Evolutionary conservation across 352 stramenopile species (phyloP), one percentile per base, ranked within the genome.

Genomic region (Globisporangium cederbergense): DNA sequence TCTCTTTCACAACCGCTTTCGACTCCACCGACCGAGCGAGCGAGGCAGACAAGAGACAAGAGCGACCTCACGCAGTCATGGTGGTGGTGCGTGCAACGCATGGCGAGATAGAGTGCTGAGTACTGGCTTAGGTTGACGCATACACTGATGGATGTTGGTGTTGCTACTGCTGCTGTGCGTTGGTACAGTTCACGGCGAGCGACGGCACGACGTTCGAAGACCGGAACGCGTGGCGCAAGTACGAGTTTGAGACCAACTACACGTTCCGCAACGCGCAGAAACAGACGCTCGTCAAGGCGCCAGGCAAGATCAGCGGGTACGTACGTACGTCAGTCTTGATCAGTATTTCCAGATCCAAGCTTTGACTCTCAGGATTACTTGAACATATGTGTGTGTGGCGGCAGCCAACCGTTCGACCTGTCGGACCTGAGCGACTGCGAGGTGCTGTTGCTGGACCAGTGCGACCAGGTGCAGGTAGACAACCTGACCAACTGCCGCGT

Each of bases 221-320:
- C 69, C 83, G 88, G 55, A 71, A 79, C 50, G 77, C 77, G 22
- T 97, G 88, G 80, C 79, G 86, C 42, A 82, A 90, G 60, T 96
- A 98, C 65, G 89, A 97, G 72, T 96, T 97, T 69, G 87, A 97
- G 62, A 94, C 86, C 53, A 94, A 94, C 58, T 98, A 95, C 74
- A 96, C 90, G 55, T 97, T 97, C 77, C 82, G 86, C 49, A 90
- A 95, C 77, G 90, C 90, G 67, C 73, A 73, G 38, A 75, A 79
- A 18, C 79, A 94, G 68, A 96, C 72, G 59, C 71, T 97, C 28
- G 79, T 72, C 51, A 97, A 97, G 74, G 62, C 79, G 22, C 82
- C 88, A 1, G 89, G 86, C 30, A 81, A 91, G 64, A 90, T 97
- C 49, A 67, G 74, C 50, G 92, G 92, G 70, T 85, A 42, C 3